Conservation (phyloP, 441 rosid species). For the Capsella rubella region DNA sequence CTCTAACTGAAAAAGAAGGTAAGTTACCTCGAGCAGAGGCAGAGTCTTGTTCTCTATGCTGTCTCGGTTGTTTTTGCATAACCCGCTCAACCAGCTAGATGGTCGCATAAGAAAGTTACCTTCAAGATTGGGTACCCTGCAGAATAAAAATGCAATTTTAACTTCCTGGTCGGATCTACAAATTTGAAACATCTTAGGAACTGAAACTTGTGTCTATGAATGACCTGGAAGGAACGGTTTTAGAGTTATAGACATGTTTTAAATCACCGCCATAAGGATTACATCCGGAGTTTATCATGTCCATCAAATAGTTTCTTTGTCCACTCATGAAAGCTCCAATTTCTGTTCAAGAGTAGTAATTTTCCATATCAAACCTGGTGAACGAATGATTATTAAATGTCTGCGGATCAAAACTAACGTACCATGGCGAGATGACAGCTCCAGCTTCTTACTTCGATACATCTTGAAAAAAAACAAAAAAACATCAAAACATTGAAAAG, state of each 20-base stretch:
- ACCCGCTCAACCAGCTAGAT: conserved; percentile 36
- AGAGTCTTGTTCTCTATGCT: conserved; percentile 42
- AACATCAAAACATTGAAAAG: conserved; percentile 21
- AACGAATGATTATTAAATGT: not conserved
- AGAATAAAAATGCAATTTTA: conserved; percentile 2
- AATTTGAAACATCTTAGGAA: conserved; percentile 4
- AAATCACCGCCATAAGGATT: conserved; percentile 28
- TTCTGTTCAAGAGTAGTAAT: conserved; percentile 20
- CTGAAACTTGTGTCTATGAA: not conserved
- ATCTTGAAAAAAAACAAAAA: conserved; percentile 49
- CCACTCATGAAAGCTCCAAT: conserved; percentile 28
- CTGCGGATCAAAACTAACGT: conserved; percentile 21
- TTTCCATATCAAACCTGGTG: not conserved
- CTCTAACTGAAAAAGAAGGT: not conserved
- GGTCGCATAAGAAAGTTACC: conserved; percentile 36
- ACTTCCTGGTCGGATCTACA: not conserved
- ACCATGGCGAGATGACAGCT: conserved; percentile 67
- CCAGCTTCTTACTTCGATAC: conserved; percentile 78
- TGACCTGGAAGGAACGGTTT: conserved; percentile 37
- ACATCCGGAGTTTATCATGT: conserved; percentile 25
- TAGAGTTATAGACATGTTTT: conserved; percentile 35
- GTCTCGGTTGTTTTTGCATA: conserved; percentile 17
- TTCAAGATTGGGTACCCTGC: conserved; percentile 31
- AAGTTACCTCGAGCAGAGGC: conserved; percentile 42
- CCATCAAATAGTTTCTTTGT: conserved; percentile 33